Conservation (phyloP, 768 basidiomycete species). For the Amanita subjunquillea region DNA sequence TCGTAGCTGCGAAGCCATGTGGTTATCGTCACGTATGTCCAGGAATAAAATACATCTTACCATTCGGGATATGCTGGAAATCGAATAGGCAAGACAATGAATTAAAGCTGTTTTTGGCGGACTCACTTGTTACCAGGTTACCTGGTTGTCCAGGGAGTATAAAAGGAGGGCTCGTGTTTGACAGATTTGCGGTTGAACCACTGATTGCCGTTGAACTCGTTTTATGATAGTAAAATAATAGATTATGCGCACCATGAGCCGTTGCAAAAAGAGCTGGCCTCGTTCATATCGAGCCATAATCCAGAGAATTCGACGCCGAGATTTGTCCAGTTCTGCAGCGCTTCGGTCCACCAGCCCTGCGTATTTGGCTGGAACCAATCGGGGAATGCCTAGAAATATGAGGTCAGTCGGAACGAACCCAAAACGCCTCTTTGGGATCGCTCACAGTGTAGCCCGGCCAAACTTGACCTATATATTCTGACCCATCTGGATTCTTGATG, state of each 20-base stretch:
- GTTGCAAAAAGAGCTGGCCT: conserved; percentile 24
- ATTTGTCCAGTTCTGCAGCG: conserved; percentile 20
- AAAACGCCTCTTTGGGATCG: neutral
- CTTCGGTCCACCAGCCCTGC: conserved; percentile 22
- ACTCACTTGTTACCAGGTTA: conserved; percentile 28
- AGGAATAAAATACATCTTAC: conserved; percentile 18
- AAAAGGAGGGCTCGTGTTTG: conserved; percentile 44
- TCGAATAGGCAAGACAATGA: conserved; percentile 2
- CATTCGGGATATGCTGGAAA: conserved; percentile 57
- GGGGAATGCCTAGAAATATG: conserved; percentile 16
- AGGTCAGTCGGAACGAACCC: neutral
- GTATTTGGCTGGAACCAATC: conserved; percentile 22
- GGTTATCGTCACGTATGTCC: neutral
- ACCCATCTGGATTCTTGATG: conserved; percentile 66
- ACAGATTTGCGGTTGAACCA: conserved; percentile 46
- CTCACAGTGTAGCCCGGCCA: conserved; percentile 69
- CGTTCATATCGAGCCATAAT: conserved; percentile 26
- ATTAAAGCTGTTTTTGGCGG: neutral
- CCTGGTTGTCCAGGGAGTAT: conserved; percentile 49
- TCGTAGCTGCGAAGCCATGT: conserved; percentile 40
- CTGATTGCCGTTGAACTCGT: conserved; percentile 17
- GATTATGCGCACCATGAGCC: conserved; percentile 22
- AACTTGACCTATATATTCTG: conserved; percentile 63
- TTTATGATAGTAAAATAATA: neutral
- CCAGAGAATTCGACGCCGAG: conserved; percentile 21